These are phyloP conservation scores for Elongisporangium prolatum DNA, from an alignment of 352 stramenopile species.

Conservation along the genomic window DNA sequence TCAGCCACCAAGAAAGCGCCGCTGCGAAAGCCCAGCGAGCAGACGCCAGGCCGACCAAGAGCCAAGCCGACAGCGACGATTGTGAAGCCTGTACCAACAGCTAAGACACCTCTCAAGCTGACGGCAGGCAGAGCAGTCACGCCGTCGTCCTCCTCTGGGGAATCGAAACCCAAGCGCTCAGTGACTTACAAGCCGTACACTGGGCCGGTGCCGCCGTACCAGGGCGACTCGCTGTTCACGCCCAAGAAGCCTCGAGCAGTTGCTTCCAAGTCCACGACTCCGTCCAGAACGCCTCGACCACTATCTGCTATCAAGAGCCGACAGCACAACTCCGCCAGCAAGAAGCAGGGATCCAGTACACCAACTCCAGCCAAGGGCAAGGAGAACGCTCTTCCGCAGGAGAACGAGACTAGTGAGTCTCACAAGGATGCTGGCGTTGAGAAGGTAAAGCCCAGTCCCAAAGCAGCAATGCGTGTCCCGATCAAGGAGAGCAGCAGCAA, in stretches of 20 bases:
- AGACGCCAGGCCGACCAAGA: too few species aligned
- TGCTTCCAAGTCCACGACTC: conserved; percentile 4
- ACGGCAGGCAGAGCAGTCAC: too few species aligned
- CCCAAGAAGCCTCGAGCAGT: conserved; percentile 29
- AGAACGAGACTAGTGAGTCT: conserved; percentile 21
- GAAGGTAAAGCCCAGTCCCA: conserved; percentile 18
- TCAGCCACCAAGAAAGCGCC: too few species aligned
- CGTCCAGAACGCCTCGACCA: conserved; percentile 13
- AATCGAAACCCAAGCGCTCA: conserved; percentile 6
- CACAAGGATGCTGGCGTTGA: conserved; percentile 10
- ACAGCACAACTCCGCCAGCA: conserved; percentile 10
- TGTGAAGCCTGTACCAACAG: too few species aligned
- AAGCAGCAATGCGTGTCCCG: conserved; percentile 13
- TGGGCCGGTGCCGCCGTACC: conserved; percentile 49
- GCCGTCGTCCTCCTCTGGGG: neutral
- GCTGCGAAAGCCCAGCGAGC: too few species aligned
- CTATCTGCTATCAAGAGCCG: conserved; percentile 13
- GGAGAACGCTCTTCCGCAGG: conserved; percentile 12
- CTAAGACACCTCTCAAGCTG: too few species aligned
- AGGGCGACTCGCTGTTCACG: conserved; percentile 59
- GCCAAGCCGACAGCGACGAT: too few species aligned
- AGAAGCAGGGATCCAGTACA: conserved; percentile 18
- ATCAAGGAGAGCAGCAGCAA: conserved; percentile 19
- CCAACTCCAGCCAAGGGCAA: conserved; percentile 13
- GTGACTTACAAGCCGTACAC: conserved; percentile 61